Conservation (phyloP, 768 basidiomycete species). For the Leccinum aurantiacum region DNA sequence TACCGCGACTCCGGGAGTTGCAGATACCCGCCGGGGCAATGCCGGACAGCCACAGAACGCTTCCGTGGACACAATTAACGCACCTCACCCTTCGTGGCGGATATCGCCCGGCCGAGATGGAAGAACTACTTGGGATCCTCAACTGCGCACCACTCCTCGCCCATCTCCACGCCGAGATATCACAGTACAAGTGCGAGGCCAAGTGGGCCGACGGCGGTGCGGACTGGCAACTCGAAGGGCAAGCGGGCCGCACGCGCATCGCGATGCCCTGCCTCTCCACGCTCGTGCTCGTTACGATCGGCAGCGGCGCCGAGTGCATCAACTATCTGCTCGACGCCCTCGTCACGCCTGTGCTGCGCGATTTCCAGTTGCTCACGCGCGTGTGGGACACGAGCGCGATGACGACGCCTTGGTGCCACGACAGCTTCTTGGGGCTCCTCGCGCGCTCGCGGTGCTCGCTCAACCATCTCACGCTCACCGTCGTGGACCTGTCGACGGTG, state of each 20-base stretch:
- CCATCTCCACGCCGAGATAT: constrained; percentile 34
- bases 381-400: constrained; percentile 34
- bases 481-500: constrained; percentile 22
- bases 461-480: constrained; percentile 32
- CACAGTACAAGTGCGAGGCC: constrained; percentile 29
- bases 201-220: constrained; percentile 28
- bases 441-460: constrained; percentile 30
- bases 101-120: constrained; percentile 28
- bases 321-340: constrained; percentile 28
- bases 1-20: constrained; percentile 26
- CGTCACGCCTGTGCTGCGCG: constrained; percentile 24
- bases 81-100: constrained; percentile 34
- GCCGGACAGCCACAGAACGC: constrained; percentile 33
- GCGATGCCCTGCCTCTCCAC: constrained; percentile 31
- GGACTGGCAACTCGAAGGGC: background rate
- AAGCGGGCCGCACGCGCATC: constrained; percentile 16
- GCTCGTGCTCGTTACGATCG: constrained; percentile 34
- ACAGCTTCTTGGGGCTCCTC: constrained; percentile 27
- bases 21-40: constrained; percentile 34
- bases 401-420: constrained; percentile 31
- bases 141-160: constrained; percentile 25
- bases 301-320: constrained; percentile 29
- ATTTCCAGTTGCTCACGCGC: constrained; percentile 33
- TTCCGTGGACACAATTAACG: constrained; percentile 33
- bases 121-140: constrained; percentile 28